These are phyloP conservation scores for Sugiyamaella neomexicana DNA, from an alignment of 1,139 yeast species.

Conservation along the genomic window DNA sequence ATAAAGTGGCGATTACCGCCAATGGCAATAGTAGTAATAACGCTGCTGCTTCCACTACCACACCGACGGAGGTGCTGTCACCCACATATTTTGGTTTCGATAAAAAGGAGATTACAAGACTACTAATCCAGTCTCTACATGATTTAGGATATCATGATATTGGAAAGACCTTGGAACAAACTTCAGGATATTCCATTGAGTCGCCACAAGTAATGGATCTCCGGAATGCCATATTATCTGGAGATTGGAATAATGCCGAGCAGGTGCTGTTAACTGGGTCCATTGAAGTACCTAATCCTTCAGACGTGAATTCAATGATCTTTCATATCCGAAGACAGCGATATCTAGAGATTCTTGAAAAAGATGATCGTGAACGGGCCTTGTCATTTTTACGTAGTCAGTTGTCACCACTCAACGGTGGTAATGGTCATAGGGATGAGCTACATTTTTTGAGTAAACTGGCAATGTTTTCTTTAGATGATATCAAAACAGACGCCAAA, in stretches of 20 bases:
- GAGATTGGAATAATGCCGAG: slow-evolving; percentile 48
- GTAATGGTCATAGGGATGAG: slow-evolving; percentile 31
- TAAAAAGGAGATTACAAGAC: slow-evolving; percentile 48
- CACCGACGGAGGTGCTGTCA: slow-evolving; percentile 12
- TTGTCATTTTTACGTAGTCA: slow-evolving; percentile 45
- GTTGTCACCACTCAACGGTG: slow-evolving; percentile 24
- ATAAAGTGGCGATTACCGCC: background rate
- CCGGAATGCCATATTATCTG: slow-evolving; percentile 44
- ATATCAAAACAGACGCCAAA: slow-evolving; percentile 35
- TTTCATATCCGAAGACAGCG: slow-evolving; percentile 40
- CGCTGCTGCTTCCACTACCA: background rate
- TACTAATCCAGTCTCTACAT: slow-evolving; percentile 50
- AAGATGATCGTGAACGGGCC: slow-evolving; percentile 43
- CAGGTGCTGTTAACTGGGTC: slow-evolving; percentile 32
- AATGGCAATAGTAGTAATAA: background rate
- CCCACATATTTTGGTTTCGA: slow-evolving; percentile 35
- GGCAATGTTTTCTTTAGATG: slow-evolving; percentile 40
- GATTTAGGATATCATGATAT: slow-evolving; percentile 51
- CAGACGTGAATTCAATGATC: slow-evolving; percentile 27
- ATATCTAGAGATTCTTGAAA: slow-evolving; percentile 38
- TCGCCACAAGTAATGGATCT: slow-evolving; percentile 43
- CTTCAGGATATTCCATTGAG: slow-evolving; percentile 45
- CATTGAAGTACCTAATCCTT: slow-evolving; percentile 36
- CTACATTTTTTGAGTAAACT: slow-evolving; percentile 42
- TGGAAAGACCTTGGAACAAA: slow-evolving; percentile 44